These are phyloP conservation scores for Vaucheria bursata DNA, from an alignment of 352 stramenopile species.

Conservation along the genomic window DNA sequence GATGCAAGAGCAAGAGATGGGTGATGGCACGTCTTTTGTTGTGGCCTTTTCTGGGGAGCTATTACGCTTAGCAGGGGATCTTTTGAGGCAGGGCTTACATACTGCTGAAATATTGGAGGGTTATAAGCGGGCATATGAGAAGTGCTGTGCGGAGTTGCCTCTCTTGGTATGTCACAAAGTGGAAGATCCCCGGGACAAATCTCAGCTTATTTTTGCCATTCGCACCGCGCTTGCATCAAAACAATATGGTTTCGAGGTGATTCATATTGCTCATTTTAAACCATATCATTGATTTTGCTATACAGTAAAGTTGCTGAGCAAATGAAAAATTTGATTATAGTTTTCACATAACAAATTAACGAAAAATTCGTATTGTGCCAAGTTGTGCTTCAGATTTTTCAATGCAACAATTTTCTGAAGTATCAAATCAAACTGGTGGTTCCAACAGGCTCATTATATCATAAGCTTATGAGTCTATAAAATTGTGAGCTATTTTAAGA, in stretches of 20 bases:
- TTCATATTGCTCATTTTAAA: too few relatives aligned
- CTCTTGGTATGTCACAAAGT: slow-evolving; percentile 66
- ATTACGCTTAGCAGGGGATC: slow-evolving; percentile 55
- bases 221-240: slow-evolving; percentile 90
- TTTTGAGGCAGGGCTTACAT: slow-evolving; percentile 94
- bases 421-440: too few relatives aligned
- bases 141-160: slow-evolving; percentile 81
- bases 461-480: too few relatives aligned
- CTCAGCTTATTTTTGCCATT: slow-evolving; percentile 72
- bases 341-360: too few relatives aligned
- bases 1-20: slow-evolving; percentile 82
- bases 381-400: too few relatives aligned
- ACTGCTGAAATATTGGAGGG: slow-evolving; percentile 93
- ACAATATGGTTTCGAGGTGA: slow-evolving; percentile 79
- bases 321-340: slow-evolving; percentile 1
- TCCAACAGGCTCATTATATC: too few relatives aligned
- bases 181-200: slow-evolving; percentile 64
- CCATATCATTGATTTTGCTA: not conserved
- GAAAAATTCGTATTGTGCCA: too few relatives aligned
- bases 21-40: slow-evolving; percentile 91
- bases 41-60: slow-evolving; percentile 81
- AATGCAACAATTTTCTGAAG: too few relatives aligned
- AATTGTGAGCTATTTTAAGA: too few relatives aligned
- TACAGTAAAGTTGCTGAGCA: not conserved
- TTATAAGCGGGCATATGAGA: slow-evolving; percentile 88